Evolutionary conservation across 371 early-diverging fungal species (phyloP).

Genomic region (Conidiobolus incongruus): DNA sequence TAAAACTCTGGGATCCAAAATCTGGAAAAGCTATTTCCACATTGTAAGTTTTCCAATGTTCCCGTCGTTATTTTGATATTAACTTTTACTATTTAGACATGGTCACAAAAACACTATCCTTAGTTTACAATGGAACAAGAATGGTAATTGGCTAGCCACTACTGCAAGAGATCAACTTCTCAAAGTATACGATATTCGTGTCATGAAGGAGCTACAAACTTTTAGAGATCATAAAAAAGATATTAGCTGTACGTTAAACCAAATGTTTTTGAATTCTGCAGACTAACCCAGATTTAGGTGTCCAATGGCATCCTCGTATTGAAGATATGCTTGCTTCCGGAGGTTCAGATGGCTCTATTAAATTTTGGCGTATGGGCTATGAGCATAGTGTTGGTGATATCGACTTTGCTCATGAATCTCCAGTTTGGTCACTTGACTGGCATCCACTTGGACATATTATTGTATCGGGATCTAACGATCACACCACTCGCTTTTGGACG

Average conservation of each 20-base stretch:
- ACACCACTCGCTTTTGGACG: conserved; percentile 97
- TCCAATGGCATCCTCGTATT: conserved; percentile 90
- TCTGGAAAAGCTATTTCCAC: conserved; percentile 73
- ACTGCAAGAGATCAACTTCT: conserved; percentile 92
- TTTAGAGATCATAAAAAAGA: conserved; percentile 90
- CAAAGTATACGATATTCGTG: conserved; percentile 90
- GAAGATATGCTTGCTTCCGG: conserved; percentile 86
- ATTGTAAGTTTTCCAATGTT: conserved; percentile 26
- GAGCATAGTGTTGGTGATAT: background rate
- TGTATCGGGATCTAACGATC: conserved; percentile 94
- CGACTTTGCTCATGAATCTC: conserved; percentile 64
- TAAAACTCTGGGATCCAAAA: conserved; percentile 99
- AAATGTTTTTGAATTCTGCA: background rate
- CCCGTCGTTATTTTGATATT: too few species aligned
- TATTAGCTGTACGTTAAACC: conserved; percentile 47
- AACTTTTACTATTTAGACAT: conserved; percentile 25
- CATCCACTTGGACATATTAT: conserved; percentile 98
- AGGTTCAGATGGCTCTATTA: conserved; percentile 82
- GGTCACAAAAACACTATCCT: conserved; percentile 96
- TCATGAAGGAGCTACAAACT: conserved; percentile 82
- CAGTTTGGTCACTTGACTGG: conserved; percentile 98
- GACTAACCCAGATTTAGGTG: conserved; percentile 18
- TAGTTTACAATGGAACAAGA: conserved; percentile 84
- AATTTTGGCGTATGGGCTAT: conserved; percentile 79
- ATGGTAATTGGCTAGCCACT: conserved; percentile 93